These are phyloP conservation scores for Cucurbita argyrosperma DNA, from an alignment of 306 rosid species.

Conservation along the genomic window DNA sequence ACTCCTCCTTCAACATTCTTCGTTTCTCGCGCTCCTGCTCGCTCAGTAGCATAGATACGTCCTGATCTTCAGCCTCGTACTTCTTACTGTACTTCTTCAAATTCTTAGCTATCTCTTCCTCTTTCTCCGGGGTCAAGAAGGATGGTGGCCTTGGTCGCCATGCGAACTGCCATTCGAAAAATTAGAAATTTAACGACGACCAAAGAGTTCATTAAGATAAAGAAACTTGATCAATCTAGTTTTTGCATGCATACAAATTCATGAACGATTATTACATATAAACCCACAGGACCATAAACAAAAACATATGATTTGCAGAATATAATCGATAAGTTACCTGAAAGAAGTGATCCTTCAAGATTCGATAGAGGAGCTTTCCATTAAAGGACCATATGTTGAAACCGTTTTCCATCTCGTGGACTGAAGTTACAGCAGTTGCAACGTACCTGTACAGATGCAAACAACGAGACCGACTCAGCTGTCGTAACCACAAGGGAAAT, in stretches of 20 bases:
- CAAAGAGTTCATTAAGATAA: not conserved
- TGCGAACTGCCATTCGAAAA: constrained; percentile 29
- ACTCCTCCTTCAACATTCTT: constrained; percentile 58
- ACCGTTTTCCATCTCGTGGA: constrained; percentile 96
- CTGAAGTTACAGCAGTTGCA: constrained; percentile 81
- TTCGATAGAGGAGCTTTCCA: constrained; percentile 79
- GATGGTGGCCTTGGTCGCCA: constrained; percentile 97
- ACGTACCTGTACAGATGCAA: constrained; percentile 37
- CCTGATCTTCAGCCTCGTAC: constrained; percentile 85
- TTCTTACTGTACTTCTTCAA: constrained; percentile 87
- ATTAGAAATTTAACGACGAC: not conserved
- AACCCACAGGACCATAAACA: too few relatives aligned
- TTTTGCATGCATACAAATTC: not conserved
- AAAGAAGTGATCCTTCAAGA: constrained; percentile 67
- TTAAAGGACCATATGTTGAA: constrained; percentile 85
- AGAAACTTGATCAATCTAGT: not conserved
- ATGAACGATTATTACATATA: not conserved
- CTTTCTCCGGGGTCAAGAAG: constrained; percentile 63
- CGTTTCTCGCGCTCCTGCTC: constrained; percentile 88
- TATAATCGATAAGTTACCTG: constrained; percentile 30
- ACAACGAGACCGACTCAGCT: not conserved
- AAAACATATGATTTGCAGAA: not conserved
- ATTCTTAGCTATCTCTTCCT: constrained; percentile 80
- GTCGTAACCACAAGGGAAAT: not conserved
- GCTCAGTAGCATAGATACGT: constrained; percentile 56